phyloP scores from a whole-genome alignment of 1,139 yeast genomes.

The Meyerozyma athensensis region DNA sequence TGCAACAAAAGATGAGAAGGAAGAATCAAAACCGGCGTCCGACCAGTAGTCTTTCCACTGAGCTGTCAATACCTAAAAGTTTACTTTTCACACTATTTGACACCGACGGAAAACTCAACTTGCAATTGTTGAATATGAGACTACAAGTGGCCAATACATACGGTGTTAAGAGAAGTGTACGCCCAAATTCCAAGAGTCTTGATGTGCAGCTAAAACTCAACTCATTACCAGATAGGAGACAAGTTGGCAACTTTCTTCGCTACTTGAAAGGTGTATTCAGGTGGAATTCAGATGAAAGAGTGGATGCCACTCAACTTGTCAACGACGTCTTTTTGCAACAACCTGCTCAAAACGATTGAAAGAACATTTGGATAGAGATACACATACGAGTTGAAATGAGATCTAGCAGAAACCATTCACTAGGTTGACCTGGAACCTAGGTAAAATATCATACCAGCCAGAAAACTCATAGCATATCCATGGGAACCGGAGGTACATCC shows the following conservation, averaged over 20 bases:
- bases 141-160: constrained; percentile 8
- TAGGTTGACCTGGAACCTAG: too few species aligned
- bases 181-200: constrained; percentile 2
- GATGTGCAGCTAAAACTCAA: constrained; percentile 10
- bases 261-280: constrained; percentile 40
- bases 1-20: constrained; percentile 20
- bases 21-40: constrained; percentile 26
- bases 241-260: constrained; percentile 16
- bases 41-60: constrained; percentile 15
- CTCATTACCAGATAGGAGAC: constrained; percentile 11
- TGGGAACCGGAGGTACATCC: too few species aligned
- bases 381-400: too few species aligned
- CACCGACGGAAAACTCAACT: constrained; percentile 12
- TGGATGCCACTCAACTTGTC: constrained; percentile 40
- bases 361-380: too few species aligned
- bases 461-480: too few species aligned
- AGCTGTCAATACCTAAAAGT: constrained; percentile 20
- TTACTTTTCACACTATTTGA: constrained; percentile 20
- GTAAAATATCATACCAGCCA: too few species aligned
- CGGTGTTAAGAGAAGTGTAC: constrained; percentile 1
- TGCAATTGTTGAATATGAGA: constrained; percentile 10
- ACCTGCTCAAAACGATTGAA: too few species aligned
- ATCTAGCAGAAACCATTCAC: too few species aligned
- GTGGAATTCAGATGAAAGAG: constrained; percentile 54
- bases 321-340: constrained; percentile 30